phyloP scores from a whole-genome alignment of 768 basidiomycete genomes.

The Cubamyces sp. region DNA sequence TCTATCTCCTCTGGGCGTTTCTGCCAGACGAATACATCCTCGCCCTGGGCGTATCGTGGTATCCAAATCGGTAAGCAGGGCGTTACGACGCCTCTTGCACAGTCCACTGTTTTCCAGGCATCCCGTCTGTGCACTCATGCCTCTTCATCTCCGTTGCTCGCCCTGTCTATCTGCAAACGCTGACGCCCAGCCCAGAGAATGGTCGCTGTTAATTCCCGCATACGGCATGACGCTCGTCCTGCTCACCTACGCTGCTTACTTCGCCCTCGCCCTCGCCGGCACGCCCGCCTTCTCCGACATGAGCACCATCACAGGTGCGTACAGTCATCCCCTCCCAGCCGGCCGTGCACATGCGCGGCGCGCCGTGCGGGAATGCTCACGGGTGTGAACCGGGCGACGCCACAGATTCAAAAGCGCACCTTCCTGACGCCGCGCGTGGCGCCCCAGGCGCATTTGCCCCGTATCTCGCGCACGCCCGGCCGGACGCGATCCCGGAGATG shows the following conservation, averaged over 20 bases:
- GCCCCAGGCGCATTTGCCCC: constrained; percentile 30
- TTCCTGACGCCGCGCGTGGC: constrained; percentile 40
- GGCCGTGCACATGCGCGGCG: constrained; percentile 6
- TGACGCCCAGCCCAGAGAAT: constrained; percentile 58
- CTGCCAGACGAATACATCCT: constrained; percentile 73
- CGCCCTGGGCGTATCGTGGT: constrained; percentile 77
- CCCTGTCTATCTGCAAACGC: neutral
- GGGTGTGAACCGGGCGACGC: constrained; percentile 20
- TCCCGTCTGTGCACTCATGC: constrained; percentile 6
- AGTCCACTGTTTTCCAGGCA: neutral
- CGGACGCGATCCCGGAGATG: constrained; percentile 59
- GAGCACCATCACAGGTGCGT: constrained; percentile 69
- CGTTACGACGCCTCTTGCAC: neutral
- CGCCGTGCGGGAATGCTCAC: constrained; percentile 15
- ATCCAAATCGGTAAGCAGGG: constrained; percentile 73
- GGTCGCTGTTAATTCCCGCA: constrained; percentile 81
- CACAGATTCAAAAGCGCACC: constrained; percentile 60
- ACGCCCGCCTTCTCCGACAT: constrained; percentile 75
- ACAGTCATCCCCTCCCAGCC: constrained; percentile 2
- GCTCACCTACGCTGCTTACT: constrained; percentile 78
- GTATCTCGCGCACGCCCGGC: constrained; percentile 53
- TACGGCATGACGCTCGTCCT: constrained; percentile 73
- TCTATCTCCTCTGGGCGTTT: constrained; percentile 82
- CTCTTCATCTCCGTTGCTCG: constrained; percentile 22
- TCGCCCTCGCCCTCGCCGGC: constrained; percentile 68